A percentile compares a stretch with the other conserved stretches of the same genome.
phyloP scores from a whole-genome alignment of 1,284 basidiomycete species.

The Apiotrichum siamense region DNA sequence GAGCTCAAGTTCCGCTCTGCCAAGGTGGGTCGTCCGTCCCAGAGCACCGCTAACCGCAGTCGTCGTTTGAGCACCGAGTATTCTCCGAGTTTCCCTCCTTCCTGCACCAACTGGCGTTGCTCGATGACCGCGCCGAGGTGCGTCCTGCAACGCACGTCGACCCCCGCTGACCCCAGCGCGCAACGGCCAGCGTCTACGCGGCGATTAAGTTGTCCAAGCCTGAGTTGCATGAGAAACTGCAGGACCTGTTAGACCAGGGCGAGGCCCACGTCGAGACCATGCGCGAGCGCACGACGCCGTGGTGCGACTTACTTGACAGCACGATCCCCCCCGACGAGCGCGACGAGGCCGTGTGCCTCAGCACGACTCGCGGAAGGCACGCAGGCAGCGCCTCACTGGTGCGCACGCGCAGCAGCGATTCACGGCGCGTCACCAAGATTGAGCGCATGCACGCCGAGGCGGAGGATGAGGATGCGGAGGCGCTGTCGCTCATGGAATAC shows the following conservation, averaged over 20 bases:
- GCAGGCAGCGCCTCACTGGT: background rate
- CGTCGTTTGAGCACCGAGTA: conserved; percentile 38
- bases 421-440: conserved; percentile 5
- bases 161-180: conserved; percentile 12
- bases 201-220: conserved; percentile 20
- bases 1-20: conserved; percentile 34
- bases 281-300: conserved; percentile 33
- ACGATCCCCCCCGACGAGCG: background rate
- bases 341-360: background rate
- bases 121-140: conserved; percentile 38
- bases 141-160: background rate
- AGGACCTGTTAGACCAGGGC: conserved; percentile 16
- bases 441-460: conserved; percentile 9
- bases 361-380: background rate
- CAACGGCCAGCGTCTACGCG: conserved; percentile 17
- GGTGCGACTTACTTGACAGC: conserved; percentile 22
- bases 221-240: conserved; percentile 17
- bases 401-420: background rate
- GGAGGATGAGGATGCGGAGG: conserved; percentile 13
- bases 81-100: conserved; percentile 30
- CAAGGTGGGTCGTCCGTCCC: conserved; percentile 19
- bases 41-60: conserved; percentile 12
- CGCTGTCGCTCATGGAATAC: conserved; percentile 28
- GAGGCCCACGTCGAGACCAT: conserved; percentile 30
- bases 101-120: conserved; percentile 22